Evolutionary conservation across 495 filamentous ascomycete genomes (phyloP).

Genomic region (Penicillium chermesinum): DNA sequence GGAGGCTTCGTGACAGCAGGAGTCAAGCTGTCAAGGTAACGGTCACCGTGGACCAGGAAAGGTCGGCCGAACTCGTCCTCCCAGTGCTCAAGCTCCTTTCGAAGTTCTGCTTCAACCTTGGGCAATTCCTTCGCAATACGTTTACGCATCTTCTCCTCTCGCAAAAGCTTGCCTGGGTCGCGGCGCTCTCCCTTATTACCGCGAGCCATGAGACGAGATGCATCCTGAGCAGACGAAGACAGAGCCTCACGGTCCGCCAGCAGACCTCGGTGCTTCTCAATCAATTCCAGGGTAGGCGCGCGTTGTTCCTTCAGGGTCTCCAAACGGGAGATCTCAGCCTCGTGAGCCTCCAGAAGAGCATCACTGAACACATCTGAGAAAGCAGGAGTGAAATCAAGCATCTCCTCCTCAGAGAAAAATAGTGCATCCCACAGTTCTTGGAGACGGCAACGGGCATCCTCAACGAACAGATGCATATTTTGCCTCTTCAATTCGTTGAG

Average conservation of each 20-base stretch:
- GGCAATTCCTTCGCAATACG: slow-evolving; percentile 91
- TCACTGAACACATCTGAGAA: slow-evolving; percentile 81
- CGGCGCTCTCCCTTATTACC: slow-evolving; percentile 85
- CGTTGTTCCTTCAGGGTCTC: slow-evolving; percentile 84
- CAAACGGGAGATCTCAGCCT: slow-evolving; percentile 78
- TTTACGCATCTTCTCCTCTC: slow-evolving; percentile 98
- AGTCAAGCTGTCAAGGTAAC: slow-evolving; percentile 77
- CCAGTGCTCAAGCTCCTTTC: slow-evolving; percentile 76
- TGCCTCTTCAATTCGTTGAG: slow-evolving; percentile 91
- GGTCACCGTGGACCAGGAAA: slow-evolving; percentile 85
- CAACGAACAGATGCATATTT: slow-evolving; percentile 91
- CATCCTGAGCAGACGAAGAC: slow-evolving; percentile 83
- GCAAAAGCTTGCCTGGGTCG: slow-evolving; percentile 88
- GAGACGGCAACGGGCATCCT: slow-evolving; percentile 82
- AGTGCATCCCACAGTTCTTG: slow-evolving; percentile 92
- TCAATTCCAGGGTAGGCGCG: slow-evolving; percentile 70
- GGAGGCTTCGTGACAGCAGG: slow-evolving; percentile 56
- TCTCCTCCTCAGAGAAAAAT: slow-evolving; percentile 95
- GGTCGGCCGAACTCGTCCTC: slow-evolving; percentile 91
- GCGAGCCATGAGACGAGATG: slow-evolving; percentile 82
- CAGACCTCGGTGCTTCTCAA: slow-evolving; percentile 79
- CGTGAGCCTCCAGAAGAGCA: slow-evolving; percentile 82
- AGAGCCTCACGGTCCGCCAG: slow-evolving; percentile 85
- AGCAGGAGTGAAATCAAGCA: slow-evolving; percentile 92
- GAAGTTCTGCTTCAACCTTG: slow-evolving; percentile 78